A percentile compares a stretch with the other conserved stretches of the same genome.
These are phyloP conservation scores for Yamadazyma taylorii DNA, from an alignment of 1,139 yeast species.

Conservation along the genomic window DNA sequence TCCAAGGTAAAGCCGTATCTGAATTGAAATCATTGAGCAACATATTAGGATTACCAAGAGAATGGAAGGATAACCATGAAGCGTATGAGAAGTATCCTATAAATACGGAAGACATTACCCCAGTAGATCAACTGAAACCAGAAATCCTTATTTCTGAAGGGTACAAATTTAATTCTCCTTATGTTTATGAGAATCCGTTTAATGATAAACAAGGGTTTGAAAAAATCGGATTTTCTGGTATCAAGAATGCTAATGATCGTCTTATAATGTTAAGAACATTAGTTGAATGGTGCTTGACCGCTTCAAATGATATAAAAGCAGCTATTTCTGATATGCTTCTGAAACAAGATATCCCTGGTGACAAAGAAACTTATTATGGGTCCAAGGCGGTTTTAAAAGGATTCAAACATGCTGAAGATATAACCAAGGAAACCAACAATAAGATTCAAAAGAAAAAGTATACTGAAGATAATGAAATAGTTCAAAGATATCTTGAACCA, in stretches of 20 bases:
- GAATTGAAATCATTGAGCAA: conserved; percentile 39
- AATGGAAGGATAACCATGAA: conserved; percentile 39
- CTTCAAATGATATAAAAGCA: conserved; percentile 44
- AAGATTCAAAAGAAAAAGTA: conserved; percentile 31
- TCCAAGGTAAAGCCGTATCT: conserved; percentile 30
- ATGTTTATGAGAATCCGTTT: conserved; percentile 33
- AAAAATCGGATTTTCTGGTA: conserved; percentile 42
- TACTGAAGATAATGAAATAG: conserved; percentile 23
- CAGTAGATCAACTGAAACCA: conserved; percentile 21
- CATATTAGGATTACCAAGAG: conserved; percentile 43
- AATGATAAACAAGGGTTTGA: conserved; percentile 38
- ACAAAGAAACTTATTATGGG: conserved; percentile 45
- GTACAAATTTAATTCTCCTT: conserved; percentile 12
- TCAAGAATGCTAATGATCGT: conserved; percentile 44
- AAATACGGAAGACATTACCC: conserved; percentile 15
- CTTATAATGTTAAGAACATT: conserved; percentile 46
- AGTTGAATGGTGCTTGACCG: conserved; percentile 48
- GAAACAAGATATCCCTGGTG: conserved; percentile 45
- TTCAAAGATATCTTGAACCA: conserved; percentile 41
- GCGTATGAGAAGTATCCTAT: conserved; percentile 10
- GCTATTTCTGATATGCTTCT: conserved; percentile 32
- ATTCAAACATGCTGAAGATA: conserved; percentile 30
- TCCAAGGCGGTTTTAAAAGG: conserved; percentile 43
- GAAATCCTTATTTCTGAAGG: conserved; percentile 33
- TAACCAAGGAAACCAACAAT: conserved; percentile 32